phyloP scores from a whole-genome alignment of 306 rosid species.

The Phaseolus lunatus region DNA sequence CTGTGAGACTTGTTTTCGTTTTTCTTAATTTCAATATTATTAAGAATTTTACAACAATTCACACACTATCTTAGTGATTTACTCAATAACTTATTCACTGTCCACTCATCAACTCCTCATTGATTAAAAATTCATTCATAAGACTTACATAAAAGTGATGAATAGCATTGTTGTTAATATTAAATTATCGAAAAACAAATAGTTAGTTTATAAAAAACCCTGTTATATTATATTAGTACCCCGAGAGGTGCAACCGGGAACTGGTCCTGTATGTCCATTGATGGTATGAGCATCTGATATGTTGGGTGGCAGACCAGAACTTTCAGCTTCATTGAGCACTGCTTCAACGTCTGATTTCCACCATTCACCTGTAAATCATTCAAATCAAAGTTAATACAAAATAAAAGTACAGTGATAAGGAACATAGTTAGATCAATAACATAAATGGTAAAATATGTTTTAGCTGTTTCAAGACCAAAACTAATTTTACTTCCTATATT shows the following conservation, averaged over 20 bases:
- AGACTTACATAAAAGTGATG: neutral
- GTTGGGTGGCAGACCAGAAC: conserved; percentile 68
- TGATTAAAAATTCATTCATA: neutral
- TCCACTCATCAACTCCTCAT: neutral
- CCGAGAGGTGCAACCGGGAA: conserved; percentile 64
- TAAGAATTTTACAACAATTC: no score
- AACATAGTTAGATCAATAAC: no score
- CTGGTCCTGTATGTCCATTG: conserved; percentile 69
- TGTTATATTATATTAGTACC: conserved; percentile 51
- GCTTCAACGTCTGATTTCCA: conserved; percentile 85
- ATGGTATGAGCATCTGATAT: conserved; percentile 77
- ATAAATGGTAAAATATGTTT: neutral
- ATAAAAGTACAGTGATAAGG: no score
- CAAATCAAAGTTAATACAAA: conserved; percentile 14
- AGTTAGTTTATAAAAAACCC: neutral
- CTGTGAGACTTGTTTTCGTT: no score
- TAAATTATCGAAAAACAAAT: neutral
- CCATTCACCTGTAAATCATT: conserved; percentile 66
- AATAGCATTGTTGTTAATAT: neutral
- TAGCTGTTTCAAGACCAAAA: no score
- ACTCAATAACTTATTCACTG: no score
- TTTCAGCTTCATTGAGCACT: conserved; percentile 56
- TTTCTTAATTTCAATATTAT: no score
- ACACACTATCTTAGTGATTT: no score
- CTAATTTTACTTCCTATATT: neutral